Evolutionary conservation across 2,329 filamentous ascomycete genomes (phyloP), one percentile per base, ranked within the genome.

Genomic region (Neonectria sp.): DNA sequence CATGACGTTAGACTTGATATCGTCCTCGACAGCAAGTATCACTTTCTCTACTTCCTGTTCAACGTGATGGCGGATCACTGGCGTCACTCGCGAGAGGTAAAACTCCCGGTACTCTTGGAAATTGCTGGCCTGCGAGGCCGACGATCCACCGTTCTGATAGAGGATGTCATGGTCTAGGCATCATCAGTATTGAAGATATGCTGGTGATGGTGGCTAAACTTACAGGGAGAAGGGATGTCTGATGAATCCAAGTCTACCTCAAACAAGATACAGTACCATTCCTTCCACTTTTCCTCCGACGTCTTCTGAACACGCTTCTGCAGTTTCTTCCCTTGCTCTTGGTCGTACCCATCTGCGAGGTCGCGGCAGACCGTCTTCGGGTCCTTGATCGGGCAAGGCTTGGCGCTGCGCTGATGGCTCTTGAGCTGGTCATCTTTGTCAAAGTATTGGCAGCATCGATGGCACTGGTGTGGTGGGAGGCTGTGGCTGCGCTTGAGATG

Each of bases 401-500:
- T 67, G 4, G 52, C 40, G 45, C 58, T 58, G n/a, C 73, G 66
- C 21, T 73, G 71, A 15, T 76, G 74, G 12, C 67, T 49, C 64
- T 71, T 73, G 29, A 76, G 60, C 6, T 68, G 55, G 2, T 72
- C 66, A 3, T 71, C 64, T 40, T 74, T 52, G 21, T 63, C 51
- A 46, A 76, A 76, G 4, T 64, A 65, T 2, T 45, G 11, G 13
- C 63, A 67, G 27, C 74, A 76, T 49, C 74, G 68, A 25, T 63
- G 56, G 29, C 74, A 76, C 15, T 76, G 71, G 43, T 65, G 57
- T 3, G 68, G 29, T 8, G 74, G 64, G 3, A 75, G 60, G 17
- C 69, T 68, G 21, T 76, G 74, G 2, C 12, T 65, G 1, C 74
- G 72, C 9, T 68, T 70, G 5, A 76, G 68, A 27, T 76, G 74